phyloP scores from a whole-genome alignment of 2,329 filamentous ascomycete genomes.

The Pseudocercospora crystallina region DNA sequence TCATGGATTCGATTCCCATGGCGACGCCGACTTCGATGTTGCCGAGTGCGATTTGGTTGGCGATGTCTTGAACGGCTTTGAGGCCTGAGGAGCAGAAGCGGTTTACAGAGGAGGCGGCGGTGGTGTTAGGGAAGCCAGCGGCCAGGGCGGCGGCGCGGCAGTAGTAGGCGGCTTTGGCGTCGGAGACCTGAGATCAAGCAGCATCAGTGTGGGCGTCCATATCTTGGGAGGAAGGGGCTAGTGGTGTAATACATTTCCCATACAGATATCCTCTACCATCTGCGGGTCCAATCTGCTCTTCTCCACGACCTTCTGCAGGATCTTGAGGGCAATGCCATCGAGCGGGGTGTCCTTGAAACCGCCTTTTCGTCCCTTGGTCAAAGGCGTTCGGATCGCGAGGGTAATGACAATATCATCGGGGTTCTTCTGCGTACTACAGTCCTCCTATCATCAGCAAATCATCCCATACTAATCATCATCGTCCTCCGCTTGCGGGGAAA shows the following conservation, averaged over 20 bases:
- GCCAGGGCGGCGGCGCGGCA: constrained; percentile 83
- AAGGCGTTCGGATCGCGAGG: constrained; percentile 82
- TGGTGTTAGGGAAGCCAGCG: constrained; percentile 90
- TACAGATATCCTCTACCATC: constrained; percentile 68
- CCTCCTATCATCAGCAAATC: constrained; percentile 9
- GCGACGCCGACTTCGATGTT: constrained; percentile 86
- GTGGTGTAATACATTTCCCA: constrained; percentile 76
- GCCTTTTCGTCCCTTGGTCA: constrained; percentile 86
- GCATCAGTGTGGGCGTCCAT: constrained; percentile 45
- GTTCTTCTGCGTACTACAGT: constrained; percentile 57
- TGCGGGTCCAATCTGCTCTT: constrained; percentile 38
- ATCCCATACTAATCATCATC: background rate
- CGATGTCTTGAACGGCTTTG: constrained; percentile 92
- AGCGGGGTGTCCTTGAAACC: constrained; percentile 93
- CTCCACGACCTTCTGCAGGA: constrained; percentile 64
- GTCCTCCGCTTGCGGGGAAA: constrained; percentile 56
- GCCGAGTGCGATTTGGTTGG: constrained; percentile 76
- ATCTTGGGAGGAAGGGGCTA: constrained; percentile 43
- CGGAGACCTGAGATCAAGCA: constrained; percentile 62
- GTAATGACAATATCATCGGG: constrained; percentile 97
- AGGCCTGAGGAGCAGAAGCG: constrained; percentile 97
- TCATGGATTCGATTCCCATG: constrained; percentile 88
- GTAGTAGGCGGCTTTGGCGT: constrained; percentile 86
- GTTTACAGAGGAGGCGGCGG: constrained; percentile 78
- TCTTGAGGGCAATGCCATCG: constrained; percentile 80